Percentiles rank a stretch among this genome's conserved stretches.
Evolutionary conservation across 164 flowering plant genomes (phyloP).

Genomic region (Aristolochia contorta): DNA sequence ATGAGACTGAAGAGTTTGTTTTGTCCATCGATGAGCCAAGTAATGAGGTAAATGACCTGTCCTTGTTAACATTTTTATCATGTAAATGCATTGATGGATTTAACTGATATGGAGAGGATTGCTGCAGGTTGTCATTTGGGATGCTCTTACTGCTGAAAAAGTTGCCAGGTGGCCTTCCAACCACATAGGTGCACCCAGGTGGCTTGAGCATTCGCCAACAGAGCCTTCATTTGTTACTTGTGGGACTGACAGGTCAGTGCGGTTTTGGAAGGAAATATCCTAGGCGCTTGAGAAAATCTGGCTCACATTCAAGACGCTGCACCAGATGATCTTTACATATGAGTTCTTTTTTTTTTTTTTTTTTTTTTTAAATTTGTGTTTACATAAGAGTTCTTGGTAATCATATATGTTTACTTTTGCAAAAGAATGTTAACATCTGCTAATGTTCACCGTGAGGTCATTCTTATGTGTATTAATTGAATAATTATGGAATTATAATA

Average conservation of each 20-base stretch:
- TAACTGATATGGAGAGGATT: constrained; percentile 1
- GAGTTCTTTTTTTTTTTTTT: too few species aligned
- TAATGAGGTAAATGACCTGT: constrained; percentile 49
- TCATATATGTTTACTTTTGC: too few species aligned
- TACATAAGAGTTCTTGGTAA: too few species aligned
- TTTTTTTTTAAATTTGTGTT: too few species aligned
- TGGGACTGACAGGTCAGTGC: constrained; percentile 68
- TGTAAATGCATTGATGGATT: neutral
- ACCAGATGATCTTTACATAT: too few species aligned
- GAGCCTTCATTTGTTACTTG: constrained; percentile 72
- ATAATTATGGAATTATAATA: too few species aligned
- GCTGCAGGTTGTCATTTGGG: constrained; percentile 78
- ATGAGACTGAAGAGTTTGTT: constrained; percentile 71
- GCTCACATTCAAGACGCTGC: too few species aligned
- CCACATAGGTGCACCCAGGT: constrained; percentile 68
- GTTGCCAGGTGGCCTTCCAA: constrained; percentile 76
- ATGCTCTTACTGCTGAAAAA: constrained; percentile 60
- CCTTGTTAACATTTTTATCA: neutral
- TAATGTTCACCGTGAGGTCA: too few species aligned
- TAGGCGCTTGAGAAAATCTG: constrained; percentile 7
- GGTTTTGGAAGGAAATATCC: constrained; percentile 64
- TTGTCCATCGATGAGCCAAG: constrained; percentile 64
- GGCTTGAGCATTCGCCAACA: constrained; percentile 82
- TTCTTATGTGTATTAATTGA: too few species aligned
- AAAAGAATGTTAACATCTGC: too few species aligned